phyloP scores from a whole-genome alignment of 495 filamentous ascomycete genomes.

The Aspergillus avenaceus region DNA sequence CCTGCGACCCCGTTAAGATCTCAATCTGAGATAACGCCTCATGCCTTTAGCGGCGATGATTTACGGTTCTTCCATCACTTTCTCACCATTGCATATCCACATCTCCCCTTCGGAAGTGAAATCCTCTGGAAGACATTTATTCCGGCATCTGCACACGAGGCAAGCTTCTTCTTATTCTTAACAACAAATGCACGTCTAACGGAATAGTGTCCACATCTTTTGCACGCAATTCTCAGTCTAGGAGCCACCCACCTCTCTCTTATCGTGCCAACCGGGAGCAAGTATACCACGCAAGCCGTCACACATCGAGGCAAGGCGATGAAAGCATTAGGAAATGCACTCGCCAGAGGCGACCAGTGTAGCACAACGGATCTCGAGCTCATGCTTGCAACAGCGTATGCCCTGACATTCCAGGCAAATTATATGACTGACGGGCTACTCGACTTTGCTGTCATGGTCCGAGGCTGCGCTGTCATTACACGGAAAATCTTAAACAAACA shows the following conservation, averaged over 20 bases:
- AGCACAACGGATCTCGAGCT: slow-evolving; percentile 37
- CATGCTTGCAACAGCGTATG: slow-evolving; percentile 54
- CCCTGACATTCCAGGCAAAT: slow-evolving; percentile 57
- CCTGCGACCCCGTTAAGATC: neutral
- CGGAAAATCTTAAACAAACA: slow-evolving; percentile 37
- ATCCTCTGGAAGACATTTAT: slow-evolving; percentile 55
- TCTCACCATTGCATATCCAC: slow-evolving; percentile 50
- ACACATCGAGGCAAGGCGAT: slow-evolving; percentile 54
- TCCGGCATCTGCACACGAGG: slow-evolving; percentile 52
- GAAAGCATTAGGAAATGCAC: slow-evolving; percentile 44
- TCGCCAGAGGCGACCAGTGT: slow-evolving; percentile 29
- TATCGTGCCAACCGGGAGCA: slow-evolving; percentile 16
- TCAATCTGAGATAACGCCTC: neutral
- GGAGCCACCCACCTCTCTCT: slow-evolving; percentile 50
- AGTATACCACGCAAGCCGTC: slow-evolving; percentile 38
- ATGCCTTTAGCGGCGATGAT: slow-evolving; percentile 49
- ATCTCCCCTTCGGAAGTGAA: slow-evolving; percentile 57
- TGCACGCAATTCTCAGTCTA: slow-evolving; percentile 58
- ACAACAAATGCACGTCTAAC: neutral
- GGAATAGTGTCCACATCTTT: slow-evolving; percentile 30
- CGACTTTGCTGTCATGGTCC: slow-evolving; percentile 61
- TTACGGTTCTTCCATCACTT: slow-evolving; percentile 64
- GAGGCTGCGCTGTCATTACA: slow-evolving; percentile 53
- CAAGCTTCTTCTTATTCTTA: slow-evolving; percentile 17
- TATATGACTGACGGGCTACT: slow-evolving; percentile 55